These are phyloP conservation scores for Incumbomyces delicatus DNA, from an alignment of 2,329 filamentous ascomycete species.

Conservation along the genomic window DNA sequence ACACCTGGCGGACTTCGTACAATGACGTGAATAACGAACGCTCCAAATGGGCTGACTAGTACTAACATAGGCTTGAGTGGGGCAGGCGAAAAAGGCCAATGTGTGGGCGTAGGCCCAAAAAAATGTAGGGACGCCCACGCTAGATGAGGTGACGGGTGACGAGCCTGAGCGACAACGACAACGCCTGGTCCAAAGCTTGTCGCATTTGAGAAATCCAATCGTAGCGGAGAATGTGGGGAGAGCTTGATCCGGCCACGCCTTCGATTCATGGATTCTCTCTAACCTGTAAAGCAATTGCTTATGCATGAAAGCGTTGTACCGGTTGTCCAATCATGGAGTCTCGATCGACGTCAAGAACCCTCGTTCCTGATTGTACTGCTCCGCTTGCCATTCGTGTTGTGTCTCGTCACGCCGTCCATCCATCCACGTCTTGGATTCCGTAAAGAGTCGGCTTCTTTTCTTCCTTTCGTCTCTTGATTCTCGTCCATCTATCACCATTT, in stretches of 20 bases:
- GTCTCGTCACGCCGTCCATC: slow-evolving; percentile 12
- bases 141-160: too few relatives aligned
- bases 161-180: too few relatives aligned
- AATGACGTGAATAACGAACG: too few relatives aligned
- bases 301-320: slow-evolving; percentile 3
- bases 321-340: background rate
- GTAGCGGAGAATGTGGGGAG: background rate
- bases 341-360: slow-evolving; percentile 1
- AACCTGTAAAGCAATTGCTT: background rate
- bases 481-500: background rate
- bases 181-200: background rate
- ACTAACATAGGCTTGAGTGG: too few relatives aligned
- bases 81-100: too few relatives aligned
- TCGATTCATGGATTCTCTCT: background rate
- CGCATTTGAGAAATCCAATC: background rate
- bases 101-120: too few relatives aligned
- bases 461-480: slow-evolving; percentile 11
- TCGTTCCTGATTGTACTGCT: slow-evolving; percentile 3
- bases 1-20: too few relatives aligned
- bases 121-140: too few relatives aligned
- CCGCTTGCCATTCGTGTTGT: slow-evolving; percentile 3
- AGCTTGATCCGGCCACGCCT: background rate
- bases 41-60: too few relatives aligned
- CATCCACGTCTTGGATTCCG: slow-evolving; percentile 14
- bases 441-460: slow-evolving; percentile 13